Evolutionary conservation across 2,329 filamentous ascomycete genomes (phyloP), one percentile per base, ranked within the genome.

Genomic region (Nigrograna mackinnonii): DNA sequence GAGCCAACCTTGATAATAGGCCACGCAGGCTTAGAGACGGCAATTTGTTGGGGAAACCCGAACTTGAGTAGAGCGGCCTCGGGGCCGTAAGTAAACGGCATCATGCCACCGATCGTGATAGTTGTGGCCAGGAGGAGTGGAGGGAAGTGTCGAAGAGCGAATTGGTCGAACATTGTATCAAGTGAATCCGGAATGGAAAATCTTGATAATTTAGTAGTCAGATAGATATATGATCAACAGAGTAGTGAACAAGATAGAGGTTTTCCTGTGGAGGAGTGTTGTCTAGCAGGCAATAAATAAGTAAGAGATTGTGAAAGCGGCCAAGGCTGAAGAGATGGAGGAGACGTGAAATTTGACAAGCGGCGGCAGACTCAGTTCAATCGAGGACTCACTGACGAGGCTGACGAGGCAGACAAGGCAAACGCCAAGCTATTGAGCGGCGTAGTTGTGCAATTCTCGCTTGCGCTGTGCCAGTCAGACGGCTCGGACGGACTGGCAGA

Each of bases 151-250:
- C 50, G 32, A 12, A 33, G 41, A 21, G 35, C 39, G 41, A 53
- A 53, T 17, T 49, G 39, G 13, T 52, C 43, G 24, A 28, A 28
- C 24, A 28, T 34, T 7, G 31, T 34, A 7, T 16, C 11, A 7
- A 17, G 17, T 34, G 35, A 12, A 28, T 9, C 24, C n/a, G 9
- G n/a, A 28, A 28, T 36, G 12, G 19, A 36, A 36, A 16, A 22
- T 18, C 6, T 36, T 36, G 34, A 36, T 11, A 21, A 58, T 56
- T 0, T 55, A 52, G 22, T 55, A 58, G 11, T 40, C 14, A 1
- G 62, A 60, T 22, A 59, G 55, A 0, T 64, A 46, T 16, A 53
- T 43, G 43, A n/a, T n/a, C n/a, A n/a, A n/a, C n/a, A n/a, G n/a
- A n/a, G n/a, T n/a, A n/a, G n/a, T n/a, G n/a, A n/a, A n/a, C n/a